Conservation (phyloP, 352 stramenopile species). For the Pythium dissimile region DNA sequence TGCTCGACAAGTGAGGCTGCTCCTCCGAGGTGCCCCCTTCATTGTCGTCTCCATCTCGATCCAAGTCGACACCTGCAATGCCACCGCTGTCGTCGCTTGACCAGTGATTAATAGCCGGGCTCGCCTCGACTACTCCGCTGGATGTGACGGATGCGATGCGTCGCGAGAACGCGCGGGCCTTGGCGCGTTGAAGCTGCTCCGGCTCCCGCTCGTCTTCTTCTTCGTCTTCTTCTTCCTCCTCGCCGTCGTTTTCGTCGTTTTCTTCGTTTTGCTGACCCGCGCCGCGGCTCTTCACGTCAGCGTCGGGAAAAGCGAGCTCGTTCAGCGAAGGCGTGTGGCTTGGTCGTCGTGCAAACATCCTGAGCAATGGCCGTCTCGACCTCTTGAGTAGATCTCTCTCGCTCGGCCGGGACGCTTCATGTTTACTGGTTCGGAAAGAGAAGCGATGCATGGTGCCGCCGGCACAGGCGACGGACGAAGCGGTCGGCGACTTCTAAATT, state of each 20-base stretch:
- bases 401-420: too few relatives aligned
- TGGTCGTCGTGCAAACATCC: neutral
- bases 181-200: constrained; percentile 3
- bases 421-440: constrained; percentile 15
- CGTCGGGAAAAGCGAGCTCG: constrained; percentile 11
- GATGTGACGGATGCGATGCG: too few relatives aligned
- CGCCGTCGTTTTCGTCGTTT: neutral
- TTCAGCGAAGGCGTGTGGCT: constrained; percentile 16
- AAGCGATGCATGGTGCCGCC: constrained; percentile 21
- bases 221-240: neutral
- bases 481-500: too few relatives aligned
- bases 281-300: neutral
- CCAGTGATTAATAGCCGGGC: too few relatives aligned
- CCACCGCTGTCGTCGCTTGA: neutral
- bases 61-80: neutral
- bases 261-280: too few relatives aligned
- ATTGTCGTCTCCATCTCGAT: neutral
- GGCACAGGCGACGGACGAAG: too few relatives aligned
- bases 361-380: neutral
- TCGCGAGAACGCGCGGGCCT: neutral
- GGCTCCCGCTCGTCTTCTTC: neutral
- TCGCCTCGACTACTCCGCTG: too few relatives aligned
- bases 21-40: neutral
- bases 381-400: too few relatives aligned
- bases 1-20: neutral